Base-by-base conservation (phyloP, 768 basidiomycete genomes). In the Nevesoporus exiguus region DNA sequence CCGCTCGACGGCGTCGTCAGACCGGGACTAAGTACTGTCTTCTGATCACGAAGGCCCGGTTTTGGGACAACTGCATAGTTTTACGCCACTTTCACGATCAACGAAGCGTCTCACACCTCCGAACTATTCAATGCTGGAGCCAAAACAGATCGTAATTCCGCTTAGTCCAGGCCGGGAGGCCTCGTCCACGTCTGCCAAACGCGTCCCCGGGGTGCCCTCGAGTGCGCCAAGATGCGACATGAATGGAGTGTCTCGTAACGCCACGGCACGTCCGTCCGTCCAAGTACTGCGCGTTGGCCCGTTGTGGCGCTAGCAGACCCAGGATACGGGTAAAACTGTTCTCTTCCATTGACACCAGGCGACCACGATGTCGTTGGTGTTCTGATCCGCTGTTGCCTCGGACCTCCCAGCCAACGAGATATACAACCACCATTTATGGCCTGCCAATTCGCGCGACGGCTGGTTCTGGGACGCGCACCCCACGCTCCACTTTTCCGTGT, bases 401-500 rank as follows among this genome's bases (percentile, higher is more conserved):
- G 37, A 27, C 24, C n/a, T 34, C 19, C 47, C 27, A 31, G 25
- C 31, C 29, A 52, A n/a, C 17, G 31, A 31, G 10, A 24, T 9
- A n/a, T 7, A 42, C 25, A 24, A 19, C 29, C 14, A 36, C n/a
- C n/a, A n/a, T n/a, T n/a, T n/a, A n/a, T 14, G 21, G 13, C 53
- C 25, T 42, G 21, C 21, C n/a, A 30, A 36, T 13, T 10, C 13
- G 17, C 19, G 33, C 41, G 11, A n/a, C 17, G 34, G 19, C 8
- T 30, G 27, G 27, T 7, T 36, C 11, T 22, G 22, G 30, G 44
- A 31, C 24, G 44, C 39, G 19, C 6, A 25, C 36, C 47, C 46
- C 52, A 30, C 27, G n/a, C 47, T 37, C 51, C 58, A 59, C 7
- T 15, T n/a, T 34, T 47, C 43, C 25, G 17, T 31, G 22, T 17